Evolutionary conservation across 768 basidiomycete species (phyloP), one percentile per base, ranked within the genome.

Genomic region (Psilocybe cyanescens): DNA sequence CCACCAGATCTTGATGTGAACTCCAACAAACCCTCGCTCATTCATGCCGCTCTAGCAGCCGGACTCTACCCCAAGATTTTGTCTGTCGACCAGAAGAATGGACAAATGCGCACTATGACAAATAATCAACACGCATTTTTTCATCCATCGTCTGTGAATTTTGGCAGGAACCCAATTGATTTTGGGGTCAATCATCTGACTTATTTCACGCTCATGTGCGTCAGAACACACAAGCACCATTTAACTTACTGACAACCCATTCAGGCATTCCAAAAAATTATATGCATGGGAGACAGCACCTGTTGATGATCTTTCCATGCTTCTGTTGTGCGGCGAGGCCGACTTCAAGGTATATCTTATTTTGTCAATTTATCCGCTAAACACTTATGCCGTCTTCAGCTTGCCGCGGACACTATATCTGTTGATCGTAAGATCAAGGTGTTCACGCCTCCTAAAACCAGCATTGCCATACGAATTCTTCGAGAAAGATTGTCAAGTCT

Each of bases 261-360:
- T 49, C 56, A 95, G 95, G 94, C 94, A 95, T 70, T 96, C 95
- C 6, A 97, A 94, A 76, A 94, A 87, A 72, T 75, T 96, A 29
- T 97, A 94, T 74, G 92, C 85, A 16, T 97, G 95, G 95, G 97
- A 99, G 74, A 94, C 91, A 0, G 88, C 93, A 5, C 92, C 95
- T 4, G 85, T 92, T 7, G 92, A 97, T 64, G 93, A 97, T 66
- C 73, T 92, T 29, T 86, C 93, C 3, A 72, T 99, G 55, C 70
- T 94, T 29, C 78, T 98, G 16, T 76, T 98, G 0, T 98, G 95
- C 61, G 97, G 97, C 8, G 97, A 98, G 63, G 79, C 83, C 24
- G 97, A 98, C 59, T 90, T 92, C 78, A 95, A 91, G 85, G 94
- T 72, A 59, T 30, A 51, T 35, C 30, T 48, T 16, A 35, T 45